Evolutionary conservation across 495 filamentous ascomycete genomes (phyloP), one percentile per base, ranked within the genome.

Genomic region (Hyaloscypha hepaticicola): DNA sequence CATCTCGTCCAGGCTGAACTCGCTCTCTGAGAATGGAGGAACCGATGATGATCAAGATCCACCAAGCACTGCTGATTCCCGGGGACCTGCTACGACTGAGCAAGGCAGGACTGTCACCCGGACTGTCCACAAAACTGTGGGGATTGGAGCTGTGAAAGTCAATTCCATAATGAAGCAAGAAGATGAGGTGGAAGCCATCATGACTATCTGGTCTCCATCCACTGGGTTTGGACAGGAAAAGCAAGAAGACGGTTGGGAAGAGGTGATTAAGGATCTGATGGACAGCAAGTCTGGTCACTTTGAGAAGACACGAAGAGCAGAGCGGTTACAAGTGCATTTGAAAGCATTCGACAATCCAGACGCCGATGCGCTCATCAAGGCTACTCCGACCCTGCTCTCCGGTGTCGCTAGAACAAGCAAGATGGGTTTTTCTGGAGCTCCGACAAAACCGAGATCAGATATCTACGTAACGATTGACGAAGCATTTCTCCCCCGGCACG

Each of bases 401-500:
- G 86, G 87, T 49, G 84, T 97, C 62, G 82, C 82, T 64, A 88
- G 87, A 68, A 94, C 93, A 6, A 85, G 82, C 66, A 92, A 94
- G 73, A 92, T 97, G 70, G 94, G 92, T n/a, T 99, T 99, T 76
- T 88, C 95, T 2, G 93, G 93, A 22, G 93, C 92, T 8, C 95
- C 95, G 1, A 91, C 89, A 0, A 90, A 90, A 69, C 82, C 91
- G 9, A 79, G 95, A 66, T 96, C 91, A 14, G 95, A 99, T 72
- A 97, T 99, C 55, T 99, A 98, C 72, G 73, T 99, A 25, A 96
- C 91, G 0, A 74, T 99, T 57, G 83, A 85, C 41, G 87, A 91
- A 67, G 88, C 92, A 0, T 80, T 84, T 16, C 76, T 99, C 3
- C 87, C 90, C 34, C 80, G 85, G 38, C 90, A 94, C 64, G 90